A percentile compares a stretch with the other conserved stretches of the same genome.
These are phyloP conservation scores for Chimonanthus salicifolius DNA, from an alignment of 164 flowering plant genomes.

Conservation along the genomic window DNA sequence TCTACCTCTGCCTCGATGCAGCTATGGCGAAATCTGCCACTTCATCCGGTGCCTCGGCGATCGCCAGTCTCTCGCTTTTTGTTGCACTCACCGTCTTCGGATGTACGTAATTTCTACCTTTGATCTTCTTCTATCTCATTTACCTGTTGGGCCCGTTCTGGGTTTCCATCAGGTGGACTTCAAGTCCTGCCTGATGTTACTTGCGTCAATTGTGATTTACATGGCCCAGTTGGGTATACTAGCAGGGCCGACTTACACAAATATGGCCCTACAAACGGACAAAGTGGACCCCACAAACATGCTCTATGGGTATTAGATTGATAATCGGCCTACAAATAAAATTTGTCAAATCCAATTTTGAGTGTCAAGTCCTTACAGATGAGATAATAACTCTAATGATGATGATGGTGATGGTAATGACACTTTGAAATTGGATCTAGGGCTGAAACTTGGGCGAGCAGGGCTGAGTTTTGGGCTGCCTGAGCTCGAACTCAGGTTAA, in stretches of 20 bases:
- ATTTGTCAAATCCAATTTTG: too few relatives aligned
- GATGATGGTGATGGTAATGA: too few relatives aligned
- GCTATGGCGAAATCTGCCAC: slow-evolving; percentile 3
- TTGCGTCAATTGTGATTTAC: neutral
- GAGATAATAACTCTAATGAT: too few relatives aligned
- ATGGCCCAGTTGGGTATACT: too few relatives aligned
- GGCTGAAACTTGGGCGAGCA: too few relatives aligned
- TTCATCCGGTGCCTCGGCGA: neutral
- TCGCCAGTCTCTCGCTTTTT: neutral
- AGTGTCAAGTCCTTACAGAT: too few relatives aligned
- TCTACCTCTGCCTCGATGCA: neutral
- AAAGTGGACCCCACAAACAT: too few relatives aligned
- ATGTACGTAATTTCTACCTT: slow-evolving; percentile 3
- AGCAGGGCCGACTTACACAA: neutral
- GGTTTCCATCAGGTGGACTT: neutral
- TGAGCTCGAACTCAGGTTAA: too few relatives aligned
- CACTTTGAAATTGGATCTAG: too few relatives aligned
- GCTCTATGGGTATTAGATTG: neutral
- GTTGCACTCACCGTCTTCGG: neutral
- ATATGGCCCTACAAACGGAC: neutral
- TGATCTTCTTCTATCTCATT: neutral
- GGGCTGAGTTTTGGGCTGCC: too few relatives aligned
- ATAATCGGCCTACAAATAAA: too few relatives aligned
- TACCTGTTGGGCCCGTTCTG: neutral
- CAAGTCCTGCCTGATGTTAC: neutral